Percentiles rank a stretch among this genome's conserved stretches.
Conservation (phyloP, 306 rosid species). For the Lithocarpus polystachyus region DNA sequence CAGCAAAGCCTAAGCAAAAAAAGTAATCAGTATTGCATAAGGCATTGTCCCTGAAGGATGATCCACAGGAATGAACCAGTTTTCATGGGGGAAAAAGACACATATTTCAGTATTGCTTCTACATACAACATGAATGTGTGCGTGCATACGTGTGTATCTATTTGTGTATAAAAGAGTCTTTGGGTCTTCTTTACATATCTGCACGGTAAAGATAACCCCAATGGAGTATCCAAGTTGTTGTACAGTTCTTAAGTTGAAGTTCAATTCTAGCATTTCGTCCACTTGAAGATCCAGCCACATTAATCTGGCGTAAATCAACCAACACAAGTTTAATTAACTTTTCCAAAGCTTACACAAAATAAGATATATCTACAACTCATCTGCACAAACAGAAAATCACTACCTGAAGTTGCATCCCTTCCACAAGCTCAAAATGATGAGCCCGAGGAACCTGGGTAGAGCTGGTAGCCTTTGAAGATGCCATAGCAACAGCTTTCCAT, state of each 20-base stretch:
- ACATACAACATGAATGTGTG: not conserved
- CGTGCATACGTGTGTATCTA: too few species aligned
- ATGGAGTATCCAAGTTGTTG: conserved; percentile 29
- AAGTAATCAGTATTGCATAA: too few species aligned
- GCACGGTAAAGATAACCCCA: conserved; percentile 27
- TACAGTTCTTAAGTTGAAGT: conserved; percentile 27
- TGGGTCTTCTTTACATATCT: conserved; percentile 3
- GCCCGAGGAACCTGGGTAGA: conserved; percentile 5
- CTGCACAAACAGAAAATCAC: not conserved
- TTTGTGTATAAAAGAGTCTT: not conserved
- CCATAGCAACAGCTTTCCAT: conserved; percentile 14
- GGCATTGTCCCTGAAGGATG: too few species aligned
- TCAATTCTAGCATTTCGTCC: conserved; percentile 22
- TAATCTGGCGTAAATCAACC: conserved; percentile 14
- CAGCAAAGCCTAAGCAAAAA: not conserved
- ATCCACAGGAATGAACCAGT: conserved; percentile 25
- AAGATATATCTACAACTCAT: not conserved
- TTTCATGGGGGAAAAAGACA: conserved; percentile 7
- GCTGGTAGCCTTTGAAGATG: conserved; percentile 13
- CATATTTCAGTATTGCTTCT: not conserved
- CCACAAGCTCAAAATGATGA: conserved; percentile 25
- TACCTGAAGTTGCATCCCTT: conserved; percentile 29
- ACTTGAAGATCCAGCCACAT: conserved; percentile 23
- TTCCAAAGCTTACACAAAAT: not conserved
- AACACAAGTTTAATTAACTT: not conserved